phyloP scores from a whole-genome alignment of 768 basidiomycete species.

The Tephrocybe sp. region DNA sequence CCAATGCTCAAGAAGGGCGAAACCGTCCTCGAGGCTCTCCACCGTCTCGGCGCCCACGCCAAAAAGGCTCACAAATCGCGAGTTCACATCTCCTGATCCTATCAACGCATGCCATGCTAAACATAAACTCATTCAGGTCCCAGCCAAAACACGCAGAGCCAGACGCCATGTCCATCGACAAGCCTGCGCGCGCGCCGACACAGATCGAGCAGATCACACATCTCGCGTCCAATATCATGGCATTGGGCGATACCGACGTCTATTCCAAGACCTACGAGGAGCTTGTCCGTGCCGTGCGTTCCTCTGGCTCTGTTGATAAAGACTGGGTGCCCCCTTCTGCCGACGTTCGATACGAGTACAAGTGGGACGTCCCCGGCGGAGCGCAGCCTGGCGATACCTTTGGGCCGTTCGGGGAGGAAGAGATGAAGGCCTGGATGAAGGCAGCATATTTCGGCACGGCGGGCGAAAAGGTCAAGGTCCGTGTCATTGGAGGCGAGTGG shows the following conservation, averaged over 20 bases:
- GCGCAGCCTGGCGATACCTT: slow-evolving; percentile 54
- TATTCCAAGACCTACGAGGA: slow-evolving; percentile 88
- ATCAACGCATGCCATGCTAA: background rate
- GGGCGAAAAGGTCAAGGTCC: slow-evolving; percentile 79
- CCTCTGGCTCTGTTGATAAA: slow-evolving; percentile 65
- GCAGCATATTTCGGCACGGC: slow-evolving; percentile 78
- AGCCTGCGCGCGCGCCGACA: slow-evolving; percentile 33
- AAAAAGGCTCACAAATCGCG: slow-evolving; percentile 49
- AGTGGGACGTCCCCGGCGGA: slow-evolving; percentile 63
- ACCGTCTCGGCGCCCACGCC: slow-evolving; percentile 73
- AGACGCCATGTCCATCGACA: slow-evolving; percentile 53
- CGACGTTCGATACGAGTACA: slow-evolving; percentile 78
- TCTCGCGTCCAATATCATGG: slow-evolving; percentile 86
- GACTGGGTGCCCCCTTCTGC: slow-evolving; percentile 79
- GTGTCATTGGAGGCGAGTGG: slow-evolving; percentile 71
- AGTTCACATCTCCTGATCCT: slow-evolving; percentile 21
- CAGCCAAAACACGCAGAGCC: slow-evolving; percentile 24
- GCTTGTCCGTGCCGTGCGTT: slow-evolving; percentile 72
- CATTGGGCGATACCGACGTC: slow-evolving; percentile 81
- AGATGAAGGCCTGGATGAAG: slow-evolving; percentile 78
- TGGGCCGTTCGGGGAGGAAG: slow-evolving; percentile 80
- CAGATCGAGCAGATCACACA: slow-evolving; percentile 83
- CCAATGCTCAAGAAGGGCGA: slow-evolving; percentile 84
- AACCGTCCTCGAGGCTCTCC: slow-evolving; percentile 85
- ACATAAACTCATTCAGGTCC: no score